Conservation (phyloP, 179 eudicot species). For the Gypsophila paniculata region DNA sequence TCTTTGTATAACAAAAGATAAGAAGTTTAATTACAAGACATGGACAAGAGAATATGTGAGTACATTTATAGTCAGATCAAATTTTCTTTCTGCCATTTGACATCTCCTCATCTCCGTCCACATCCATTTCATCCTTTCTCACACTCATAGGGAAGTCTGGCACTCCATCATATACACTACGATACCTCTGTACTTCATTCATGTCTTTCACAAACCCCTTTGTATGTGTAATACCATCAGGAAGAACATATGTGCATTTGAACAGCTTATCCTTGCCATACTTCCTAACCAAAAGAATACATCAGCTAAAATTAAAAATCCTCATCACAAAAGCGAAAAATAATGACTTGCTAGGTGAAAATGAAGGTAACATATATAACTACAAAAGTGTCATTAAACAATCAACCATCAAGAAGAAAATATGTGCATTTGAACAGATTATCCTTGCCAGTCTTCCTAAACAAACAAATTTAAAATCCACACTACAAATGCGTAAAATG, state of each 20-base stretch:
- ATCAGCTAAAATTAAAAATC: neutral
- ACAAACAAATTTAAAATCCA: constrained; percentile 1
- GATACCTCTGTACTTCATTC: constrained; percentile 66
- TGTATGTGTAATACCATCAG: constrained; percentile 73
- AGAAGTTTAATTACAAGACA: neutral
- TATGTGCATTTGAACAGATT: no score
- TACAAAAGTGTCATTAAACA: no score
- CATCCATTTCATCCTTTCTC: constrained; percentile 34
- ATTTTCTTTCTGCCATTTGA: constrained; percentile 43
- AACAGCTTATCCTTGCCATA: constrained; percentile 63
- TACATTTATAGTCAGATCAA: constrained; percentile 78
- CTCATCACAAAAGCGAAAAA: neutral
- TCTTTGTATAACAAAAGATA: neutral
- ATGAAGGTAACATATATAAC: no score
- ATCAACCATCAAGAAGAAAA: no score
- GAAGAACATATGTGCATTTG: constrained; percentile 78
- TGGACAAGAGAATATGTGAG: neutral
- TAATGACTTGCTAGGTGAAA: neutral
- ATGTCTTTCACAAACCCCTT: constrained; percentile 77
- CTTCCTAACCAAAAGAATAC: constrained; percentile 42
- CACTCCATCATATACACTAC: constrained; percentile 38
- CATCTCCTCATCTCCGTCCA: constrained; percentile 33
- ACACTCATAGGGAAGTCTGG: constrained; percentile 18
- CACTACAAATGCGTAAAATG: neutral
- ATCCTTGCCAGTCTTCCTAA: no score